A percentile compares a stretch with the other conserved stretches of the same genome.
phyloP scores from a whole-genome alignment of 768 basidiomycete species.

The Rhodotorula paludigena region DNA sequence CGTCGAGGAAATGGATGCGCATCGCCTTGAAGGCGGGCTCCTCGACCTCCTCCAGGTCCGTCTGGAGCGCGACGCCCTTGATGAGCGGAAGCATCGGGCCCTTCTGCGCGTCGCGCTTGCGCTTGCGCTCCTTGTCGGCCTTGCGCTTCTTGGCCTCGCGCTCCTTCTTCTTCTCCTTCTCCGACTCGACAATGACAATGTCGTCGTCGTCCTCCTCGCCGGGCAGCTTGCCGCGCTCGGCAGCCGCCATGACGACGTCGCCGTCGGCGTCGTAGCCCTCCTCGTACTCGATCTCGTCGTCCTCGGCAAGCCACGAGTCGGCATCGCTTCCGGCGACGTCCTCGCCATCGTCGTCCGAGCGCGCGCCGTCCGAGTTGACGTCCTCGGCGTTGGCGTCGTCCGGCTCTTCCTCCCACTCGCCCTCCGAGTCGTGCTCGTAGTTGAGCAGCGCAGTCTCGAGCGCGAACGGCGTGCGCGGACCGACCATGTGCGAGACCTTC shows the following conservation, averaged over 20 bases:
- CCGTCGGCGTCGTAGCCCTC: constrained; percentile 37
- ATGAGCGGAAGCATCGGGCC: constrained; percentile 12
- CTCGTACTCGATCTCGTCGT: constrained; percentile 43
- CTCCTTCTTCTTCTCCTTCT: constrained; percentile 14
- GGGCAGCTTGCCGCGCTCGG: constrained; percentile 11
- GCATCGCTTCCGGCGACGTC: constrained; percentile 14
- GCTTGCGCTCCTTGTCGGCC: neutral
- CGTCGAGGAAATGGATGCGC: constrained; percentile 36
- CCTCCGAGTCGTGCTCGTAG: constrained; percentile 89
- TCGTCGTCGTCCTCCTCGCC: constrained; percentile 18
- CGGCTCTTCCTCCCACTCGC: constrained; percentile 80
- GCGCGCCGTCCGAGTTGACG: constrained; percentile 17
- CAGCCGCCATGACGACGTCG: constrained; percentile 28
- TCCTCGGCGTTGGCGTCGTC: constrained; percentile 51
- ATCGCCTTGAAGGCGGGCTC: constrained; percentile 20
- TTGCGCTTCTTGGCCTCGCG: constrained; percentile 19
- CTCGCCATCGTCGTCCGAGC: constrained; percentile 31
- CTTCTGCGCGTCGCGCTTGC: too few species aligned
- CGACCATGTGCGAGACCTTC: constrained; percentile 67
- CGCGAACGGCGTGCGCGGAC: constrained; percentile 75
- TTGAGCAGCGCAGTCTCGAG: constrained; percentile 72
- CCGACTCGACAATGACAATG: constrained; percentile 13
- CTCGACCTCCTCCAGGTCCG: neutral
- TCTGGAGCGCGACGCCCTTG: constrained; percentile 34
- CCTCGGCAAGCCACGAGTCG: constrained; percentile 41